Conservation (phyloP, 768 basidiomycete species). For the Phylloporus sp. region DNA sequence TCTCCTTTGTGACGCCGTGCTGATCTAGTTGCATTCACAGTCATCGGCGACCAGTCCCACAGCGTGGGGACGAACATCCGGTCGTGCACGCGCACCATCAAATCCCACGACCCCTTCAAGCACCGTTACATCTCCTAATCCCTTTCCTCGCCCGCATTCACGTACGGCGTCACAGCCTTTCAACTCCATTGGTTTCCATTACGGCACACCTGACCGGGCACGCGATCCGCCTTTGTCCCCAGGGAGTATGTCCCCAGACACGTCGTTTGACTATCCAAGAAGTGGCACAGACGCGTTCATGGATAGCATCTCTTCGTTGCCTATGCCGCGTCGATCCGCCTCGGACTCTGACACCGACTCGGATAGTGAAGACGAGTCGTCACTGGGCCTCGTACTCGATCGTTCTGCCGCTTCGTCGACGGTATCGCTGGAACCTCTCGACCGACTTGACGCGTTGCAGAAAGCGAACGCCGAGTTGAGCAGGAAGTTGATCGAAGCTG, state of each 20-base stretch:
- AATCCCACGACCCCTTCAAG: constrained; percentile 50
- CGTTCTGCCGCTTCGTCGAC: constrained; percentile 56
- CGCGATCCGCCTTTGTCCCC: constrained; percentile 23
- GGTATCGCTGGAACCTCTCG: constrained; percentile 65
- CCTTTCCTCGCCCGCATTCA: constrained; percentile 59
- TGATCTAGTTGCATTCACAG: constrained; percentile 19
- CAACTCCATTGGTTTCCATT: constrained; percentile 38
- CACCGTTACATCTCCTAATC: constrained; percentile 37
- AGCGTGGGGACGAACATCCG: constrained; percentile 40
- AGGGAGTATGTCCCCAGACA: constrained; percentile 34
- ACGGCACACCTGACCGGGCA: constrained; percentile 39
- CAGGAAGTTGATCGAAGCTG: constrained; percentile 70
- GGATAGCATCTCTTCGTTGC: constrained; percentile 47
- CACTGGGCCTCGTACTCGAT: constrained; percentile 56
- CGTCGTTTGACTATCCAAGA: constrained; percentile 35
- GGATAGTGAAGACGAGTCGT: constrained; percentile 44
- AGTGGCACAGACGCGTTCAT: constrained; percentile 38
- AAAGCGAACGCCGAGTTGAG: constrained; percentile 70
- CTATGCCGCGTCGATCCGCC: constrained; percentile 47
- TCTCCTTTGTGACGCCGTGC: constrained; percentile 1
- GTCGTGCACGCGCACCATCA: constrained; percentile 62
- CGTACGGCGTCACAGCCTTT: constrained; percentile 51
- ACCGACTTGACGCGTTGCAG: constrained; percentile 68
- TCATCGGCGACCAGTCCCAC: constrained; percentile 37
- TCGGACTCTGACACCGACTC: constrained; percentile 46